Base-by-base conservation (phyloP, 441 rosid species). In the Populus hybrid region DNA sequence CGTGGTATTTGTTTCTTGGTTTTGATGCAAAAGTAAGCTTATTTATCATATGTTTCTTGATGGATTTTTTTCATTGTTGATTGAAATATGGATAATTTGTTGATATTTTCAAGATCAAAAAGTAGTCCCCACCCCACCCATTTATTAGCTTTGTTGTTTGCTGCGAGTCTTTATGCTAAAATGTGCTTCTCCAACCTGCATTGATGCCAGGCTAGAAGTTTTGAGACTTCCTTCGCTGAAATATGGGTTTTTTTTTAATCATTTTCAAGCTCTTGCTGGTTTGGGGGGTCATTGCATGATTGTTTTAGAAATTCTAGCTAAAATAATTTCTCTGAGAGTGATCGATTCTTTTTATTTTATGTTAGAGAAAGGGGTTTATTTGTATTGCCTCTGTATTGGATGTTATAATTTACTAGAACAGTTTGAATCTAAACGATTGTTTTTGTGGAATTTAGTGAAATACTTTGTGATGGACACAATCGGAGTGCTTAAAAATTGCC, bases 141-240 rank as follows among this genome's bases (percentile, higher is more conserved):
- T 9, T 18, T 16, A 9, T 30, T 67, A 53, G 8, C 61, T 63
- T 38, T 6, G 1, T 42, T 24, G 20, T 4, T 74, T 64, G 35
- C n/a, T 65, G 30, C 30, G 10, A 24, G 28, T 46, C 18, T 65
- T 74, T 5, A 40, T 67, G 63, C 42, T 67, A n/a, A 67, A 28
- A 26, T 40, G 7, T 28, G 63, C 64, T 10, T 40, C 20, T 59
- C 2, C 16, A 11, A n/a, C 21, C 11, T 18, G 5, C 30, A 20
- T 74, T 67, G 61, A 75, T 42, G 32, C 32, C 32, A 35, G 24
- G 61, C 61, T 53, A 53, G 61, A 3, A 38, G 38, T 78, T 67
- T 78, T 53, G 23, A 53, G 21, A 30, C 8, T 65, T 36, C 23
- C 61, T 35, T 36, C 18, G 35, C 50, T 69, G 20, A 26, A 68